Conservation (phyloP, 495 filamentous ascomycete species). For the Trichoderma reesei region DNA sequence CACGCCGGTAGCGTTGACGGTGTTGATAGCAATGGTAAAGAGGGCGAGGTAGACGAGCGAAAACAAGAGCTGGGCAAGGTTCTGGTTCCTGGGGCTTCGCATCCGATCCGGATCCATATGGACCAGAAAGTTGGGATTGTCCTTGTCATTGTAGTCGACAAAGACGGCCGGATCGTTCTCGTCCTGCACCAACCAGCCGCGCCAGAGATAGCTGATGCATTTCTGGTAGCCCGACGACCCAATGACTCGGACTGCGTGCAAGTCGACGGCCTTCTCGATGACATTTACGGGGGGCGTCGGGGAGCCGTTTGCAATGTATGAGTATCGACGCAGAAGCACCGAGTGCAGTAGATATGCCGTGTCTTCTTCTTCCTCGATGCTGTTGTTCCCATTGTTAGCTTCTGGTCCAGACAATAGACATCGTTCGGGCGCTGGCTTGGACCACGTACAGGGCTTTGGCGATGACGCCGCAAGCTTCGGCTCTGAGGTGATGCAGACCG, state of each 20-base stretch:
- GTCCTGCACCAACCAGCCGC: constrained; percentile 91
- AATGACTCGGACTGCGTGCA: constrained; percentile 81
- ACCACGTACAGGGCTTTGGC: constrained; percentile 68
- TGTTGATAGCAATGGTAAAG: constrained; percentile 87
- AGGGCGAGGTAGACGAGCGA: constrained; percentile 73
- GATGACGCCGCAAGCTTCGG: constrained; percentile 83
- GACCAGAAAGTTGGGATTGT: constrained; percentile 58
- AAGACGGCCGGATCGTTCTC: constrained; percentile 80
- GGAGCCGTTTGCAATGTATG: constrained; percentile 60
- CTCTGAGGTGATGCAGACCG: constrained; percentile 67
- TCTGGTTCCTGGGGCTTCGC: constrained; percentile 87
- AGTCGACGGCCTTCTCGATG: constrained; percentile 82
- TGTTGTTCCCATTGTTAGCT: constrained; percentile 16
- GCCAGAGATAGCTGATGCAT: constrained; percentile 86
- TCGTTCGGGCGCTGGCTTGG: neutral
- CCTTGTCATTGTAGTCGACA: constrained; percentile 68
- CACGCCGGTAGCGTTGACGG: constrained; percentile 66
- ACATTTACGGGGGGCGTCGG: constrained; percentile 72
- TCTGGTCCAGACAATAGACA: neutral
- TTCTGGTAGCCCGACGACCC: constrained; percentile 89
- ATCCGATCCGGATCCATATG: constrained; percentile 93
- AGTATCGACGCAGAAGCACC: constrained; percentile 85
- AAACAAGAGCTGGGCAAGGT: constrained; percentile 73
- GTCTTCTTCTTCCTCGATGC: constrained; percentile 76
- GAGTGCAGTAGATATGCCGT: constrained; percentile 65